Percentiles rank a stretch among this genome's conserved stretches.
Conservation (phyloP, 768 basidiomycete genomes). For the Roridomyces roridus region DNA sequence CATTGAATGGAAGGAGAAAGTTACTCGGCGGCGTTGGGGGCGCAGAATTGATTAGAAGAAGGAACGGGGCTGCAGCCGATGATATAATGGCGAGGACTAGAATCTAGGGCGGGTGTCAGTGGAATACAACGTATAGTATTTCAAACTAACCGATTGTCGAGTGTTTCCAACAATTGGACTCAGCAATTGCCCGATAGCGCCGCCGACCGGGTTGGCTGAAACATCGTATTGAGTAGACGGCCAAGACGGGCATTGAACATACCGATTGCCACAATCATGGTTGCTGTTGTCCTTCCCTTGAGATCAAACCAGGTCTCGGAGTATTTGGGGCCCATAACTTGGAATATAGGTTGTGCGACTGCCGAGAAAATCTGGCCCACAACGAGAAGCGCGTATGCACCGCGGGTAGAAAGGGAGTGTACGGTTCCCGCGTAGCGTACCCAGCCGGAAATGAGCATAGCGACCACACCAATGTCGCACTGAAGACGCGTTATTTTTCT, state of each 20-base stretch:
- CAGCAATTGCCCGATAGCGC: constrained; percentile 75
- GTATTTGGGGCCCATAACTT: constrained; percentile 80
- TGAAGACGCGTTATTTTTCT: constrained; percentile 33
- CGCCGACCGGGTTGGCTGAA: constrained; percentile 75
- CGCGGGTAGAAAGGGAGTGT: constrained; percentile 51
- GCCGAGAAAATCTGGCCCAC: constrained; percentile 74
- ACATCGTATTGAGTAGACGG: constrained; percentile 1
- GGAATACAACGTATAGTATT: background rate
- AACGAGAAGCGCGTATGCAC: constrained; percentile 71
- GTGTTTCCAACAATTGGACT: constrained; percentile 65
- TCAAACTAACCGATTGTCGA: constrained; percentile 60
- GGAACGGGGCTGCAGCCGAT: constrained; percentile 63
- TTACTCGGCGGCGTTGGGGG: constrained; percentile 85
- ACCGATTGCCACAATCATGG: constrained; percentile 63
- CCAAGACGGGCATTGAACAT: background rate
- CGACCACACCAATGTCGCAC: constrained; percentile 64
- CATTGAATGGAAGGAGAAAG: constrained; percentile 19
- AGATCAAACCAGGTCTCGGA: constrained; percentile 87
- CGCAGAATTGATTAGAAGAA: constrained; percentile 60
- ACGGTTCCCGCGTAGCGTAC: constrained; percentile 76
- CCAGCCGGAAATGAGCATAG: constrained; percentile 73
- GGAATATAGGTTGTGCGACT: constrained; percentile 74
- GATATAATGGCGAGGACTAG: constrained; percentile 75
- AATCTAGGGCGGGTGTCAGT: constrained; percentile 48
- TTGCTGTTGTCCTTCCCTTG: constrained; percentile 78